A percentile compares a stretch with the other conserved stretches of the same genome.
Evolutionary conservation across 306 rosid genomes (phyloP).

Genomic region (Geum urbanum): DNA sequence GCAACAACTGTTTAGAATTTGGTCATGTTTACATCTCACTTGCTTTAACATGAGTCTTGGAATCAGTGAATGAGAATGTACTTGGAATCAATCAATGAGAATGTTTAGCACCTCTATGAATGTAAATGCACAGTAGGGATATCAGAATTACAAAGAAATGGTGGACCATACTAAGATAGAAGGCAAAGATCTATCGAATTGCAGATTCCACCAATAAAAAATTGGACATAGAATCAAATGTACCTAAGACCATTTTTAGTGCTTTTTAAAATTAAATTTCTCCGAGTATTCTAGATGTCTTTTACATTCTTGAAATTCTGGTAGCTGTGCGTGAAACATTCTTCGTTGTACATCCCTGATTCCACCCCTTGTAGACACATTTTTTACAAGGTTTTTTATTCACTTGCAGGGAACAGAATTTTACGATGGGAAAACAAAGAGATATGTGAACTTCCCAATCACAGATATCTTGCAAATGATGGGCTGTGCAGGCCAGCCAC

Average conservation of each 20-base stretch:
- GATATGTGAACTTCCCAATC: conserved; percentile 95
- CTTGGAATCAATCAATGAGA: neutral
- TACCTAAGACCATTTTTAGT: neutral
- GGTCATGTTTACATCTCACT: neutral
- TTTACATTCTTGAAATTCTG: neutral
- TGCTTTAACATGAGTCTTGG: neutral
- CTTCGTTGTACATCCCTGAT: neutral
- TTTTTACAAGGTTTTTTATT: conserved; percentile 7
- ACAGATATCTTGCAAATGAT: conserved; percentile 98
- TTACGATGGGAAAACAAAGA: conserved; percentile 83
- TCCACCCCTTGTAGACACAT: neutral
- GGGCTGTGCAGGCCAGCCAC: conserved; percentile 99
- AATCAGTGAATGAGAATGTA: neutral
- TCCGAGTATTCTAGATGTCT: neutral
- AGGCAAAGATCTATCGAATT: neutral
- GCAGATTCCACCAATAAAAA: neutral
- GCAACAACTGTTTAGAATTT: neutral
- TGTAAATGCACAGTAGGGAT: neutral
- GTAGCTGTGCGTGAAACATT: neutral
- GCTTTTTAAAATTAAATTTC: neutral
- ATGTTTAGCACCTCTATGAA: neutral
- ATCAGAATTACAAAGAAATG: neutral
- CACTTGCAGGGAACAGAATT: conserved; percentile 82
- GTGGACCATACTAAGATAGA: neutral
- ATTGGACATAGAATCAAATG: neutral